Evolutionary conservation across 345 rosid genomes (phyloP), one percentile per base, ranked within the genome.

Genomic region (Linum usitatissimum): DNA sequence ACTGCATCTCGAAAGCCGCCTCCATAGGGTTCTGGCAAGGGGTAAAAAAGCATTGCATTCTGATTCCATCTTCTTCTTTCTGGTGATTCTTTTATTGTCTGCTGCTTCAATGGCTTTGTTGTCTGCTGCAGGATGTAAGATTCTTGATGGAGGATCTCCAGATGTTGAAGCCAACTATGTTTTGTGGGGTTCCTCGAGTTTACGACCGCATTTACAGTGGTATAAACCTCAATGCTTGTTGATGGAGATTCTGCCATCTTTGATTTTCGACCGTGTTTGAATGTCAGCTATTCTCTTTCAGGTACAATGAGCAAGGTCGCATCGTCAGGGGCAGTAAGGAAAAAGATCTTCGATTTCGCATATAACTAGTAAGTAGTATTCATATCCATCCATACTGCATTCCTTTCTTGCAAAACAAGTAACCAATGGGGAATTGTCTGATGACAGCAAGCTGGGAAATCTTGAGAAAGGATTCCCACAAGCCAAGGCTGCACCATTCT

Each of bases 1-100:
- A 83, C 65, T 93, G 90, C 80, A 73, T 90, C 65, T 78, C 83
- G 66, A 74, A 70, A 70, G 92, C 96, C 59, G 83, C 95, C 23
- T 81, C 91, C 2, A 80, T 93, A 61, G 97, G 99, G 70, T 93
- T 84, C 59, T 93, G 99, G 97, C 81, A 64, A 70, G 96, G 96
- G 66, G 96, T 90, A 87, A 65, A 59, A 79, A 55, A 51, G 71
- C 4, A 15, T 13, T 3, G 15, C 19, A 10, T 10, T 59, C 19
- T 18, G 30, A 28, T 42, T 65, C 60, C 60, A 15, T 15, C 36
- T 51, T 54, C 8, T 23, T 56, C 57, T 65, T 42, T 4, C 23
- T 60, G 4, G 4, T 34, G 4, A 60, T 10, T 23, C 14, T 28
- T 61, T 40, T 9, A 30, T 31, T 51, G 38, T 19, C n/a, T 36